Conservation (phyloP, 2,329 filamentous ascomycete genomes). For the Trichoderma semiorbis region DNA sequence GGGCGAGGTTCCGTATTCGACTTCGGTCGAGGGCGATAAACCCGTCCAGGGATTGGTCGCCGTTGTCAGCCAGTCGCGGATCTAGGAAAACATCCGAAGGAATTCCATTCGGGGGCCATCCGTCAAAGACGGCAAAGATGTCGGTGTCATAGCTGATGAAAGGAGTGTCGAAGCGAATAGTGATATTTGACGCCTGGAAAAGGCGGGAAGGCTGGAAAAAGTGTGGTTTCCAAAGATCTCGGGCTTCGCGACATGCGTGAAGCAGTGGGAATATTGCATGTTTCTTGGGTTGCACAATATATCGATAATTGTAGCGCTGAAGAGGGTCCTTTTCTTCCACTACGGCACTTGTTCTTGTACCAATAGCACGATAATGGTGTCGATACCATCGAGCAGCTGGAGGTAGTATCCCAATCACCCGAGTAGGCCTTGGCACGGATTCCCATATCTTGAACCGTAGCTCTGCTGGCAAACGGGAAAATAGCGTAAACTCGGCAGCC, state of each 20-base stretch:
- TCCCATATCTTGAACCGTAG: conserved; percentile 7
- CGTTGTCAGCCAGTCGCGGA: neutral
- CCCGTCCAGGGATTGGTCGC: neutral
- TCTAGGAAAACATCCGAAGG: neutral
- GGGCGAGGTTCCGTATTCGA: neutral
- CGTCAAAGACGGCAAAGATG: neutral
- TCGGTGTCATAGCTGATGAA: conserved; percentile 9
- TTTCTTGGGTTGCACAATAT: conserved; percentile 5
- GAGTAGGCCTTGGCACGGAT: neutral
- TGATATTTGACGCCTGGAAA: neutral
- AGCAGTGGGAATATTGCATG: conserved; percentile 4
- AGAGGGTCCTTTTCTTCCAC: neutral
- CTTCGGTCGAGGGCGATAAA: neutral
- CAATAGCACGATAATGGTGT: neutral
- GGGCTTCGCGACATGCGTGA: neutral
- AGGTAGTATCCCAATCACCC: conserved; percentile 1
- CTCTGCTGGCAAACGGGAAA: neutral
- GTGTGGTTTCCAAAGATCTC: neutral
- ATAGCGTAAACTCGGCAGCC: neutral
- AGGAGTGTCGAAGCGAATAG: conserved; percentile 3
- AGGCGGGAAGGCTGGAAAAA: neutral
- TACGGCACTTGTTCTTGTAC: neutral
- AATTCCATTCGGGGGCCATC: neutral
- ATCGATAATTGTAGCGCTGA: neutral
- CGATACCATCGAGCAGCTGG: conserved; percentile 4